Conservation (phyloP, 306 rosid species). For the Malus orientalis region DNA sequence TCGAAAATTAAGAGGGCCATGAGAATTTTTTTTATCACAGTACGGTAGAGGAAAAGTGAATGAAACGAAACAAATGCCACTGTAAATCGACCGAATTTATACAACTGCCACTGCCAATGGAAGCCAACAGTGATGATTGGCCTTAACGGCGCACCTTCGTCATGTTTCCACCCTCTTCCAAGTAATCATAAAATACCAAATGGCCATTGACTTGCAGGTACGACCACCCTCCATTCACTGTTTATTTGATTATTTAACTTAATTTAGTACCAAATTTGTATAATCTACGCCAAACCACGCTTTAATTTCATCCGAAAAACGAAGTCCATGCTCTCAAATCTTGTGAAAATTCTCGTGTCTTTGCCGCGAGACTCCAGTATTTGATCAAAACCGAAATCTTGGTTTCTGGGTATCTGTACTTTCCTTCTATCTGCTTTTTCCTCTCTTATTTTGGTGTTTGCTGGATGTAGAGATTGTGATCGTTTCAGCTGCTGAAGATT, state of each 20-base stretch:
- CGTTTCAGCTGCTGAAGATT: constrained; percentile 5
- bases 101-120: background rate
- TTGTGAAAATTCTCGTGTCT: background rate
- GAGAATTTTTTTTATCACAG: too few species aligned
- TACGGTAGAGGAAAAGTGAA: background rate
- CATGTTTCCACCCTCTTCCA: background rate
- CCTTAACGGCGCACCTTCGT: background rate
- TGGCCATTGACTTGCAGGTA: constrained; percentile 19
- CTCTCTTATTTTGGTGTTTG: background rate
- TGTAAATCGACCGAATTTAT: background rate
- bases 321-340: background rate
- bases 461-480: constrained; percentile 13
- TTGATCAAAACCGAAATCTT: constrained; percentile 2
- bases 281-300: background rate
- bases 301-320: background rate
- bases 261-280: background rate
- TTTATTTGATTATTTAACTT: background rate
- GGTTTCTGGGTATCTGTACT: background rate
- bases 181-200: background rate
- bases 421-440: background rate
- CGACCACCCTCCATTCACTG: background rate
- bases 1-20: too few species aligned
- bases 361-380: constrained; percentile 6
- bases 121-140: background rate
- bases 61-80: background rate